phyloP scores from a whole-genome alignment of 2,329 filamentous ascomycete genomes.

The Pseudogymnoascus sp. region DNA sequence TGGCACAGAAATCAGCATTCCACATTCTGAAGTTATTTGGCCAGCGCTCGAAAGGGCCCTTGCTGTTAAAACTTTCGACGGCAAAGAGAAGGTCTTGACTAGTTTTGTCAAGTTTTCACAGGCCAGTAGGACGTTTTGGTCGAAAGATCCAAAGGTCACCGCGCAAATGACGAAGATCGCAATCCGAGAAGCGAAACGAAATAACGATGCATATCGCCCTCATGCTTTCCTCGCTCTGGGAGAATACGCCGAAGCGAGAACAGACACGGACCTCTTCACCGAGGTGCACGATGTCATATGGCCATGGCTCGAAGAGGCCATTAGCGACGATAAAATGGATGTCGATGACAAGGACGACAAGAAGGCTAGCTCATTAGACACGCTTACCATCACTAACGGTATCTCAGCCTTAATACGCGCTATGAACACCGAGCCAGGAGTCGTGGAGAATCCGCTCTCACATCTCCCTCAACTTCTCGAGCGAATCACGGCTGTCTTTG shows the following conservation, averaged over 20 bases:
- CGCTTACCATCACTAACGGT: slow-evolving; percentile 24
- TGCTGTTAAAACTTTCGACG: slow-evolving; percentile 82
- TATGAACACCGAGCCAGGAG: slow-evolving; percentile 18
- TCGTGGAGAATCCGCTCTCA: slow-evolving; percentile 16
- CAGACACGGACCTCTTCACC: slow-evolving; percentile 61
- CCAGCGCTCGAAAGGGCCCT: slow-evolving; percentile 74
- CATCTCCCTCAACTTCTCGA: slow-evolving; percentile 23
- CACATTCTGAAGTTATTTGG: slow-evolving; percentile 63
- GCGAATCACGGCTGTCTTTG: slow-evolving; percentile 17
- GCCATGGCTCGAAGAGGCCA: slow-evolving; percentile 51
- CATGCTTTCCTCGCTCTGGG: slow-evolving; percentile 67
- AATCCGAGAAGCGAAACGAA: slow-evolving; percentile 81
- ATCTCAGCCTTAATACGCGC: slow-evolving; percentile 25
- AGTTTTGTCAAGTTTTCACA: slow-evolving; percentile 72
- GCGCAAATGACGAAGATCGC: slow-evolving; percentile 71
- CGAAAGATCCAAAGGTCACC: slow-evolving; percentile 42
- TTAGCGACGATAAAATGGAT: slow-evolving; percentile 60
- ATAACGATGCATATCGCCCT: slow-evolving; percentile 76
- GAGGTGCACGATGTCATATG: slow-evolving; percentile 58
- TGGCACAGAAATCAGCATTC: slow-evolving; percentile 51
- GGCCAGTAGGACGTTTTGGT: slow-evolving; percentile 52
- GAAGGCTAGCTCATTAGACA: slow-evolving; percentile 19
- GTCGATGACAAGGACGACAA: slow-evolving; percentile 21
- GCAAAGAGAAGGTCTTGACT: slow-evolving; percentile 77
- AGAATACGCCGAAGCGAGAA: slow-evolving; percentile 58